Conservation (phyloP, 2,329 filamentous ascomycete species). For the Epichloe gansuensis region DNA sequence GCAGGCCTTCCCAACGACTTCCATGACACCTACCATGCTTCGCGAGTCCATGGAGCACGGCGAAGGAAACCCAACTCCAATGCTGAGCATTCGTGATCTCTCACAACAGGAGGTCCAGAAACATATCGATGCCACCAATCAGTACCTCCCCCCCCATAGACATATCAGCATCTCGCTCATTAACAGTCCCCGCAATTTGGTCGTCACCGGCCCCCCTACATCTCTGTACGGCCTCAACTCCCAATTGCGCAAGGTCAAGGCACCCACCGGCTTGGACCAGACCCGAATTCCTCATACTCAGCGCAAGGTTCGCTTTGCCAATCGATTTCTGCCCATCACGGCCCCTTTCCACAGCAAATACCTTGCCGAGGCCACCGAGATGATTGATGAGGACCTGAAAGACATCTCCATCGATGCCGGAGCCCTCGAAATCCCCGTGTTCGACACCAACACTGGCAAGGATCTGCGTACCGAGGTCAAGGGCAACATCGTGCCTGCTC, state of each 20-base stretch:
- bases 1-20: constrained; percentile 92
- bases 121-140: constrained; percentile 92
- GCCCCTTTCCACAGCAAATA: constrained; percentile 98
- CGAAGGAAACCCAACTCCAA: constrained; percentile 90
- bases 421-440: constrained; percentile 72
- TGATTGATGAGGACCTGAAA: constrained; percentile 80
- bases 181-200: constrained; percentile 94
- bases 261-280: constrained; percentile 92
- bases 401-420: constrained; percentile 63
- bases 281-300: constrained; percentile 88
- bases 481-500: constrained; percentile 70
- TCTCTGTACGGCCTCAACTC: constrained; percentile 94
- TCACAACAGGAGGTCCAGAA: constrained; percentile 81
- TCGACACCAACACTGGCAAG: constrained; percentile 76
- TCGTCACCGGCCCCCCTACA: constrained; percentile 90
- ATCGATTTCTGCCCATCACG: constrained; percentile 93
- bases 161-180: constrained; percentile 92
- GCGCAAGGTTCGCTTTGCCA: constrained; percentile 90
- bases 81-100: constrained; percentile 94
- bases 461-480: constrained; percentile 61
- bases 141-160: constrained; percentile 91
- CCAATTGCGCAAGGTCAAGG: constrained; percentile 91
- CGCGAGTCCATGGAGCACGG: constrained; percentile 90
- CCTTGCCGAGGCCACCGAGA: constrained; percentile 64
- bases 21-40: constrained; percentile 77